phyloP scores from a whole-genome alignment of 2,329 filamentous ascomycete genomes.

The Diplodia mutila region DNA sequence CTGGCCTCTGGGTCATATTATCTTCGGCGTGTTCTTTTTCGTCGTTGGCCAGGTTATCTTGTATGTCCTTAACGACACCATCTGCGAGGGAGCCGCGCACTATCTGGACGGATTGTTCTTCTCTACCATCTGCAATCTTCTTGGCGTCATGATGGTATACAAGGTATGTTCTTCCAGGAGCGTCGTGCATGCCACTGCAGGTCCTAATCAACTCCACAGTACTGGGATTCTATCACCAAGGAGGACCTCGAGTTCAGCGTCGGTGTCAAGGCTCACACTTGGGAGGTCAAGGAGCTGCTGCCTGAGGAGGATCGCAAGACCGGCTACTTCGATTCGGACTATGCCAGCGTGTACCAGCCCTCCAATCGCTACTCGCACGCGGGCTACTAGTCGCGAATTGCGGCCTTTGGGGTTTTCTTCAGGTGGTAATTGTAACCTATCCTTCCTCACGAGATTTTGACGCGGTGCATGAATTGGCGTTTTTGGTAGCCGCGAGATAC shows the following conservation, averaged over 20 bases:
- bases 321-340: conserved; percentile 71
- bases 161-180: conserved; percentile 65
- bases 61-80: conserved; percentile 83
- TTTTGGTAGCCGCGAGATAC: not conserved
- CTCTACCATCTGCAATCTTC: conserved; percentile 87
- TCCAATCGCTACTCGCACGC: conserved; percentile 36
- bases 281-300: conserved; percentile 89
- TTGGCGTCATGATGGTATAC: conserved; percentile 99
- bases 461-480: not conserved
- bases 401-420: not conserved
- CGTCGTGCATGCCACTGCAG: not conserved
- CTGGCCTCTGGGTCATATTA: conserved; percentile 92
- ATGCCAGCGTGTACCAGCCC: conserved; percentile 51
- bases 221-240: conserved; percentile 98
- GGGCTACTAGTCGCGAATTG: not conserved
- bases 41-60: conserved; percentile 89
- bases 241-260: conserved; percentile 99
- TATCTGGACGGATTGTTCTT: conserved; percentile 96
- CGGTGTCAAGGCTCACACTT: conserved; percentile 92
- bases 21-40: conserved; percentile 89
- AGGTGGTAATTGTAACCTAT: not conserved
- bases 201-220: conserved; percentile 56
- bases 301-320: conserved; percentile 78
- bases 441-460: not conserved
- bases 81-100: conserved; percentile 84